phyloP scores from a whole-genome alignment of 2,329 filamentous ascomycete genomes.

The Pseudocercospora fijiensis region DNA sequence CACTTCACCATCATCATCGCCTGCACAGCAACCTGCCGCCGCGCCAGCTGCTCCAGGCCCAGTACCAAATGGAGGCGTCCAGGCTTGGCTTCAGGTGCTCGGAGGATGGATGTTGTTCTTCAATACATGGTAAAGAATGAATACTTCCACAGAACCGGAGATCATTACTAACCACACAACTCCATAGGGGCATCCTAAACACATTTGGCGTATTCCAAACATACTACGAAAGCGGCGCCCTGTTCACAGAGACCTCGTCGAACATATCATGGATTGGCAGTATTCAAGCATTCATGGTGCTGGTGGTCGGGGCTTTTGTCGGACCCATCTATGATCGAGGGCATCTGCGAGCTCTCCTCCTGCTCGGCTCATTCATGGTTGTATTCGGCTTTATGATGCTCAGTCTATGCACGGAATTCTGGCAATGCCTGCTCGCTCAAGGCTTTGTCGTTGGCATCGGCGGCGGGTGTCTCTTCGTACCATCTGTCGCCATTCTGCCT shows the following conservation, averaged over 20 bases:
- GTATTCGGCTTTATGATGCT: constrained; percentile 56
- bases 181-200: constrained; percentile 41
- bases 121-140: constrained; percentile 44
- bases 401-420: constrained; percentile 49
- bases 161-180: constrained; percentile 2
- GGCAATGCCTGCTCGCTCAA: constrained; percentile 53
- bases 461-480: constrained; percentile 46
- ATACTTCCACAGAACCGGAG: neutral
- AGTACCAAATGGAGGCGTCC: constrained; percentile 42
- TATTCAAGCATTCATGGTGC: constrained; percentile 49
- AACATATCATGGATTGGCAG: constrained; percentile 47
- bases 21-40: constrained; percentile 1
- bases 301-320: constrained; percentile 47
- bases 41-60: constrained; percentile 11
- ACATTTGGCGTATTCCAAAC: constrained; percentile 52
- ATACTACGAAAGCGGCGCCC: constrained; percentile 48
- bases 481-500: constrained; percentile 48
- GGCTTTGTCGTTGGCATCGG: constrained; percentile 52
- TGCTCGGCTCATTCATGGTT: constrained; percentile 46
- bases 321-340: constrained; percentile 54
- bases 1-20: neutral
- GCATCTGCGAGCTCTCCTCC: constrained; percentile 47
- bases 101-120: constrained; percentile 50
- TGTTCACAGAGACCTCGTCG: constrained; percentile 36
- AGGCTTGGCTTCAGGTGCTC: constrained; percentile 51